Conservation (phyloP, 1,284 basidiomycete genomes). For the Phaffia rhodozyma region DNA sequence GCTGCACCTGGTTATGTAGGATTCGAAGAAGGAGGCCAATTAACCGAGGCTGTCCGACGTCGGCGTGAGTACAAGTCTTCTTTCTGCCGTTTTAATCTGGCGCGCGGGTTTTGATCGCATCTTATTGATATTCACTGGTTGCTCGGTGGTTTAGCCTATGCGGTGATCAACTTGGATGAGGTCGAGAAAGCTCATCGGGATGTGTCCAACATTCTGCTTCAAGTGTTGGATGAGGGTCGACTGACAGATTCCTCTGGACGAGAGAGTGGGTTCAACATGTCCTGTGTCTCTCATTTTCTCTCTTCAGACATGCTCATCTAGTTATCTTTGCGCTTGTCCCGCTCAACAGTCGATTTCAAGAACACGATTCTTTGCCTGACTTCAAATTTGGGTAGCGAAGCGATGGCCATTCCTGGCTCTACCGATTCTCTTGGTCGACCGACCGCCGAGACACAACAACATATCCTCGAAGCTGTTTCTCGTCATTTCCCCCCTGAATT, state of each 20-base stretch:
- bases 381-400: constrained; percentile 69
- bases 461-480: constrained; percentile 63
- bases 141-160: constrained; percentile 36
- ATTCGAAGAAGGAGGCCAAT: constrained; percentile 44
- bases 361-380: constrained; percentile 89
- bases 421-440: constrained; percentile 56
- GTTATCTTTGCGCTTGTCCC: neutral
- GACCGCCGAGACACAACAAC: constrained; percentile 48
- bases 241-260: constrained; percentile 70
- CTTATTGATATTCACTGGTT: neutral
- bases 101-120: neutral
- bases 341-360: constrained; percentile 38
- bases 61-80: constrained; percentile 44
- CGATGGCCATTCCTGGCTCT: constrained; percentile 58
- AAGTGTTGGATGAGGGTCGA: constrained; percentile 82
- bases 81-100: constrained; percentile 1
- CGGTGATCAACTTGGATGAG: constrained; percentile 42
- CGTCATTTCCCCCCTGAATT: constrained; percentile 82
- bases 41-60: constrained; percentile 75
- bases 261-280: constrained; percentile 35
- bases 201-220: constrained; percentile 74
- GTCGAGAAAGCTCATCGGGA: constrained; percentile 83
- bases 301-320: neutral
- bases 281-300: neutral
- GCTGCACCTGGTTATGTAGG: constrained; percentile 89